Conservation (phyloP, 805 yeast species). For the Scheffersomyces ergatensis region DNA sequence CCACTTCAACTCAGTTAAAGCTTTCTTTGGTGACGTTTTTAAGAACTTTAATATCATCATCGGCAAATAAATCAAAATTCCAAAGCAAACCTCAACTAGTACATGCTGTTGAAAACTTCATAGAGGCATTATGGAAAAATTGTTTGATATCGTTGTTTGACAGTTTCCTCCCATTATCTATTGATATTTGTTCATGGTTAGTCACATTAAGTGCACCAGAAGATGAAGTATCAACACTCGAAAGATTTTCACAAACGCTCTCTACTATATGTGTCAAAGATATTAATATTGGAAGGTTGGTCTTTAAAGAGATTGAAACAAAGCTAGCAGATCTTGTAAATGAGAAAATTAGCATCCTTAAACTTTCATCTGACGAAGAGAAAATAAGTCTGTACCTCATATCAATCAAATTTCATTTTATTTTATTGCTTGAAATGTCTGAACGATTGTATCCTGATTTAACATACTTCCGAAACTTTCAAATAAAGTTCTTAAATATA, state of each 20-base stretch:
- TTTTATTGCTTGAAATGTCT: conserved; percentile 15
- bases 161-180: conserved; percentile 24
- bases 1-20: conserved; percentile 37
- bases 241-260: neutral
- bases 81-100: conserved; percentile 20
- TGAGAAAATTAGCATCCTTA: conserved; percentile 19
- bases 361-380: conserved; percentile 32
- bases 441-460: conserved; percentile 2
- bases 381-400: conserved; percentile 22
- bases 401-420: conserved; percentile 30
- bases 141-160: conserved; percentile 32
- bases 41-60: conserved; percentile 23
- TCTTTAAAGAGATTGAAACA: conserved; percentile 10
- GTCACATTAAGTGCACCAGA: conserved; percentile 4
- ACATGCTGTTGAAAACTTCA: conserved; percentile 20
- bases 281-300: conserved; percentile 6
- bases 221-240: neutral
- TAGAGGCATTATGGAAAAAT: conserved; percentile 14
- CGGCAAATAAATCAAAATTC: conserved; percentile 15
- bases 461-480: conserved; percentile 3
- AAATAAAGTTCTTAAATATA: conserved; percentile 7
- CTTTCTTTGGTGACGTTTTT: conserved; percentile 29
- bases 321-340: conserved; percentile 27
- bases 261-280: conserved; percentile 2
- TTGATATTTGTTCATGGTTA: conserved; percentile 28